A percentile compares a stretch with the other conserved stretches of the same genome.
Evolutionary conservation across 2,329 filamentous ascomycete species (phyloP).

Genomic region (Corynespora cassiicola): DNA sequence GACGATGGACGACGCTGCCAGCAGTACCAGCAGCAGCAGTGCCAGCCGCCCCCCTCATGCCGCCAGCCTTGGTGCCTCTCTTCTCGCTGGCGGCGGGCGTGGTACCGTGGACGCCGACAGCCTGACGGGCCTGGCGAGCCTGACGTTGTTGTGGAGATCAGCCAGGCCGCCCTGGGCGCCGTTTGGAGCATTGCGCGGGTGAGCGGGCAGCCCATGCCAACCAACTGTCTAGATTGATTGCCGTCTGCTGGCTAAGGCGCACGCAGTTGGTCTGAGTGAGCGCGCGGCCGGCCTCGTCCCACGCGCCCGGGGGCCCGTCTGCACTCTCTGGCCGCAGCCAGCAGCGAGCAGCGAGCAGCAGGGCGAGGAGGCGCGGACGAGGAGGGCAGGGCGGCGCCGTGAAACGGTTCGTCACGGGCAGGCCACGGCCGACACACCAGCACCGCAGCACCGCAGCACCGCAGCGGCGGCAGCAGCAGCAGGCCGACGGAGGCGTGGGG

Average conservation of each 20-base stretch:
- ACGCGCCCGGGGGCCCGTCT: slow-evolving; percentile 22
- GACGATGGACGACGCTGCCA: too few species aligned
- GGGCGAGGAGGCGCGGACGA: slow-evolving; percentile 1
- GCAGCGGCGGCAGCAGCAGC: too few species aligned
- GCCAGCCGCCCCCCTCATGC: too few species aligned
- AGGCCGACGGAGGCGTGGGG: too few species aligned
- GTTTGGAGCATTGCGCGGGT: slow-evolving; percentile 26
- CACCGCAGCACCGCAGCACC: too few species aligned
- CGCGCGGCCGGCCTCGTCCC: slow-evolving; percentile 18
- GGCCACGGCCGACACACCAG: too few species aligned
- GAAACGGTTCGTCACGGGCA: too few species aligned
- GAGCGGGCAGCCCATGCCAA: slow-evolving; percentile 24
- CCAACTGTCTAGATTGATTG: slow-evolving; percentile 22
- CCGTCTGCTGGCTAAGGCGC: slow-evolving; percentile 20
- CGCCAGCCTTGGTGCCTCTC: too few species aligned
- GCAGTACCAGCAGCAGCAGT: too few species aligned
- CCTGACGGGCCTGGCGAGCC: slow-evolving; percentile 17
- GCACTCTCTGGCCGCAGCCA: slow-evolving; percentile 14
- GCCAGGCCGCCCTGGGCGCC: slow-evolving; percentile 7
- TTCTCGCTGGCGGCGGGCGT: too few species aligned
- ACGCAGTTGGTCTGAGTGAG: slow-evolving; percentile 29
- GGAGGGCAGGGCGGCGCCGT: not conserved
- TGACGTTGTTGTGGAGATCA: slow-evolving; percentile 23
- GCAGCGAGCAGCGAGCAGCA: slow-evolving; percentile 11
- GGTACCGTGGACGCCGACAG: slow-evolving; percentile 13